phyloP scores from a whole-genome alignment of 2,329 filamentous ascomycete species.

The Dactylellina sp. region DNA sequence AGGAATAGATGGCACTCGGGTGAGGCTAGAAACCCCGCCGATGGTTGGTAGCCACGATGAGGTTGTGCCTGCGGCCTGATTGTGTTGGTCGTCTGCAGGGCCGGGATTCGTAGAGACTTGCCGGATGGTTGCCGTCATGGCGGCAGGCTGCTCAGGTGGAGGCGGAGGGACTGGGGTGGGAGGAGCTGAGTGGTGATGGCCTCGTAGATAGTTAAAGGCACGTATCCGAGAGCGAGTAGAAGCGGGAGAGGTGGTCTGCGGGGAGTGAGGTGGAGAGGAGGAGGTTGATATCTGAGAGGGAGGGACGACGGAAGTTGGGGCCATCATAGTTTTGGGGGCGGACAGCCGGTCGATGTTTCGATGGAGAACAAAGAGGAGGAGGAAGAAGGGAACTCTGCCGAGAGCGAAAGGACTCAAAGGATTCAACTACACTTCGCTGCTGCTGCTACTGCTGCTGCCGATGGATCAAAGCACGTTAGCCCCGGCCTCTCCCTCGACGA shows the following conservation, averaged over 20 bases:
- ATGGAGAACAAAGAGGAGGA: too few species aligned
- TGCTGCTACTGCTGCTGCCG: too few species aligned
- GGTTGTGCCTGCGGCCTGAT: slow-evolving; percentile 2
- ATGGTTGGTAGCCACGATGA: slow-evolving; percentile 66
- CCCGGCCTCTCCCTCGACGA: too few species aligned
- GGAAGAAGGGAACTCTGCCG: not conserved
- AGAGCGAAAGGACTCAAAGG: not conserved
- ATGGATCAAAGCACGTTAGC: not conserved
- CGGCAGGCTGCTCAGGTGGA: slow-evolving; percentile 31
- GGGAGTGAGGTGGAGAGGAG: slow-evolving; percentile 54
- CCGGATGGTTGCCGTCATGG: slow-evolving; percentile 48
- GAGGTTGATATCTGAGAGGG: slow-evolving; percentile 44
- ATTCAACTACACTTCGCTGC: not conserved
- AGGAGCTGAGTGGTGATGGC: slow-evolving; percentile 44
- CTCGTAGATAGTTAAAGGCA: slow-evolving; percentile 55
- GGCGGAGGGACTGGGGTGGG: slow-evolving; percentile 49
- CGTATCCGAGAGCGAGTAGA: slow-evolving; percentile 54
- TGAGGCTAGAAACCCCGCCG: slow-evolving; percentile 65
- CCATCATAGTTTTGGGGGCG: slow-evolving; percentile 41
- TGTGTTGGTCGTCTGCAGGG: slow-evolving; percentile 46
- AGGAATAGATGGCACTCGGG: slow-evolving; percentile 63
- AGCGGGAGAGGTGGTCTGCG: slow-evolving; percentile 48
- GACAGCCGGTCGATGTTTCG: slow-evolving; percentile 1
- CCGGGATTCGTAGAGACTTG: slow-evolving; percentile 36
- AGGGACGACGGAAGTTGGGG: slow-evolving; percentile 53